Evolutionary conservation across 73 alveolate genomes (phyloP), one percentile per base, ranked within the genome.

Genomic region (Uronychia setigera): DNA sequence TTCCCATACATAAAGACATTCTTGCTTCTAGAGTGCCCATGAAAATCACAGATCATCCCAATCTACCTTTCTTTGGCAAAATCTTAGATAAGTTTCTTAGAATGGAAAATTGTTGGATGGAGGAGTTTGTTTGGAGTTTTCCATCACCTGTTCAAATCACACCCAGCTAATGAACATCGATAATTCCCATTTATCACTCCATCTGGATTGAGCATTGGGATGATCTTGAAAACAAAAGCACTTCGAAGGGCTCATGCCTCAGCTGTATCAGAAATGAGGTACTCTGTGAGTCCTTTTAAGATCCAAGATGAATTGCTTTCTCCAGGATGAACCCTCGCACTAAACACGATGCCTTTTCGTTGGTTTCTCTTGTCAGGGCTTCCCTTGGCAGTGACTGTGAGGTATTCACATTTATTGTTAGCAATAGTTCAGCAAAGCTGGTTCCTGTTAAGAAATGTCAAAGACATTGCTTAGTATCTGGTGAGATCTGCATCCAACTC

Each of bases 291-390:
- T 30, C 99, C 99, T 87, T 96, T 93, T 91, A 97, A 94, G 85
- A 98, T 97, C 95, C 95, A 98, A 34, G 98, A 94, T 75, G 99
- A 98, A 9, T 86, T 92, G 0, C 94, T 90, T 89, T 99, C 99
- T 28, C 99, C 99, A 1, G 99, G 99, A 83, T 99, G 99, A 0
- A 98, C 99, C 88, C 99, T 95, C 0, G 99, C 98, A 0, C 98
- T 91, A 9, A 99, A 58, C 35, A 98, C 87, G 13, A 95, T 91
- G 33, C 98, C 93, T 88, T 92, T 83, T n/a, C n/a, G n/a, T n/a
- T n/a, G n/a, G n/a, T n/a, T n/a, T 93, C 32, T 97, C 60, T 32
- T 95, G 81, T 32, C 93, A 84, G 82, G 97, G 87, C 85, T 91
- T 79, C 76, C 93, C 83, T 78, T 92, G 29, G 78, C 26, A 0